Base-by-base conservation (phyloP, 192 early-diverging fungal species). In the Backusella sp. region DNA sequence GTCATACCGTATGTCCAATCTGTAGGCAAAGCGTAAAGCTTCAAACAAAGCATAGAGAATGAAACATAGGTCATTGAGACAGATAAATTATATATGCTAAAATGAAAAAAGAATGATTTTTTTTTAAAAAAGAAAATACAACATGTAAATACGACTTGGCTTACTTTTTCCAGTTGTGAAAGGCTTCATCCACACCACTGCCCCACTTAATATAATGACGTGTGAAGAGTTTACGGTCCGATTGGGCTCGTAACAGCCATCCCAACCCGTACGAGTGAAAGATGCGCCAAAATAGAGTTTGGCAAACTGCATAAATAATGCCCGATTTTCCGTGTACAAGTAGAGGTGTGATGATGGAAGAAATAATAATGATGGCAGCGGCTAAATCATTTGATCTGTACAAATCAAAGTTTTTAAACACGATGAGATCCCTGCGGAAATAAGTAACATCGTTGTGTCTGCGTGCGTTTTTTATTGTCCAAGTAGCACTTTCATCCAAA, bases 171-270 rank as follows among this genome's bases (percentile, higher is more conserved):
- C 97, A 99, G 84, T 94, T 92, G 52, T 90, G 82, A 83, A 97
- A 99, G 0, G 95, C 96, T 66, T 97, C 96, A 59, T 88, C 80
- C 34, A 88, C 82, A 49, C 88, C 91, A 21, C 94, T 93, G 15
- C 97, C 97, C 78, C 88, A 91, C 82, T 94, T 96, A 82, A 99
- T 92, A 73, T 94, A 98, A 86, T 96, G 93, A 44, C 93, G 89
- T 21, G 92, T 96, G 77, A 94, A 96, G 34, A 93, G 88, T 78
- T 94, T 93, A 73, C 82, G 84, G n/a, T 87, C 90, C 72, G 91
- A 94, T 80, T 99, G 97, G 66, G 89, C 82, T 70, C 92, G 87
- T 68, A 99, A 83, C 35, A 99, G 80, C 3, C 84, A 76, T 5
- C 97, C 97, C 23, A 97, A 84, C 0, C 87, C 90, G 77, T 90